Base-by-base conservation (phyloP, 352 stramenopile genomes). In the Phytophthora sp. region DNA sequence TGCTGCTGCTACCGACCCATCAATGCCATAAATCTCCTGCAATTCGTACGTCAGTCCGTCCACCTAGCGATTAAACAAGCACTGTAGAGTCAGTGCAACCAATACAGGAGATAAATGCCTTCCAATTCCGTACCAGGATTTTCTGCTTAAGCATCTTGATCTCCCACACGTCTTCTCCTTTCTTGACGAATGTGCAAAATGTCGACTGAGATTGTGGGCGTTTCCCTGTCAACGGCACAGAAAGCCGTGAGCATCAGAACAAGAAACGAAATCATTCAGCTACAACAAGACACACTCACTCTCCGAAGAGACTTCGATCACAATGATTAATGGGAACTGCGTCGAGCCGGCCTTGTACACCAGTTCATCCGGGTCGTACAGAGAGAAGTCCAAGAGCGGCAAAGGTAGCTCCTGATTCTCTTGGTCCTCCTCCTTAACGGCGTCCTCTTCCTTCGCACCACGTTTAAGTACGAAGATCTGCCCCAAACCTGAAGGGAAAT, bases 21-120 rank as follows among this genome's bases (percentile, higher is more conserved):
- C 84, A 46, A 95, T 94, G 29, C 88, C 88, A 57, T 95, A 95
- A 53, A 95, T 94, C 69, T 95, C 88, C 70, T 94, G 88, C 20
- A 95, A 71, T 63, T 95, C 86, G 70, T 95, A 95, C 7, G 86
- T 93, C 57, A 93, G 50, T 2, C 81, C 83, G 18, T 93, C 76
- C 18, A 89, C 75, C 75, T 86, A 63, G 5, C 29, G 42, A 50
- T 41, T 3, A 41, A 44, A 61, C n/a, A 38, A 65, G 53, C 18
- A 57, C n/a, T n/a, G n/a, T n/a, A 47, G 18, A 26, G 36, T 59
- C 35, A 64, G 36, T 42, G 21, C 33, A 30, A 23, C 24, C 21
- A 41, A 51, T 15, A 23, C 16, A n/a, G n/a, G 31, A 24, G 23
- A 24, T 7, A n/a, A 18, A 58, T 24, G n/a, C 16, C 27, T 53